Evolutionary conservation across 805 yeast species (phyloP).

Genomic region (Myxozyma neglecta): DNA sequence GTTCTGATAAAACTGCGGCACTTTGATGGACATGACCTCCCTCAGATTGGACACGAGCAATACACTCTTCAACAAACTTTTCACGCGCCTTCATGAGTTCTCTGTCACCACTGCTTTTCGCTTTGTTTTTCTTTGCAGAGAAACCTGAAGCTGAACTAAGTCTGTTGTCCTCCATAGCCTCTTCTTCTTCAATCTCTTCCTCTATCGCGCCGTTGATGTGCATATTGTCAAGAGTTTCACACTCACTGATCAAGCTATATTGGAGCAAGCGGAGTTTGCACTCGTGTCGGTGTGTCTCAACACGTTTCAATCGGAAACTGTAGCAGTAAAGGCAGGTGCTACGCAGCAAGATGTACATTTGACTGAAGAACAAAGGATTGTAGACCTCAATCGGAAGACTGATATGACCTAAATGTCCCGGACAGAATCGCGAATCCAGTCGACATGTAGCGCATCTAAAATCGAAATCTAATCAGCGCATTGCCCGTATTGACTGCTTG

Average conservation of each 20-base stretch:
- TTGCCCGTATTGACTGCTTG: neutral
- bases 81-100: conserved; percentile 63
- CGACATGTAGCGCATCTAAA: conserved; percentile 87
- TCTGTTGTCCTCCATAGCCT: conserved; percentile 43
- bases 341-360: conserved; percentile 80
- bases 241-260: conserved; percentile 82
- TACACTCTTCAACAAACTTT: conserved; percentile 66
- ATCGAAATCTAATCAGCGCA: neutral
- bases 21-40: conserved; percentile 62
- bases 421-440: conserved; percentile 88
- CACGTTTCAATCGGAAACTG: conserved; percentile 66
- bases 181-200: conserved; percentile 51
- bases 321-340: conserved; percentile 89
- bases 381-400: conserved; percentile 94
- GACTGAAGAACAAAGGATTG: conserved; percentile 91
- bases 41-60: conserved; percentile 55
- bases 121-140: conserved; percentile 43
- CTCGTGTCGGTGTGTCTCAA: conserved; percentile 71
- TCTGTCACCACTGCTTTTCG: conserved; percentile 39
- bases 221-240: conserved; percentile 69
- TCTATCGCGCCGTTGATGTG: conserved; percentile 41
- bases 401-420: conserved; percentile 98
- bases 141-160: conserved; percentile 31
- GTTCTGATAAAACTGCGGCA: conserved; percentile 82
- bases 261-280: conserved; percentile 82